Conservation (phyloP, 2,329 filamentous ascomycete species). For the Aspergillus pseudoviridinutans region DNA sequence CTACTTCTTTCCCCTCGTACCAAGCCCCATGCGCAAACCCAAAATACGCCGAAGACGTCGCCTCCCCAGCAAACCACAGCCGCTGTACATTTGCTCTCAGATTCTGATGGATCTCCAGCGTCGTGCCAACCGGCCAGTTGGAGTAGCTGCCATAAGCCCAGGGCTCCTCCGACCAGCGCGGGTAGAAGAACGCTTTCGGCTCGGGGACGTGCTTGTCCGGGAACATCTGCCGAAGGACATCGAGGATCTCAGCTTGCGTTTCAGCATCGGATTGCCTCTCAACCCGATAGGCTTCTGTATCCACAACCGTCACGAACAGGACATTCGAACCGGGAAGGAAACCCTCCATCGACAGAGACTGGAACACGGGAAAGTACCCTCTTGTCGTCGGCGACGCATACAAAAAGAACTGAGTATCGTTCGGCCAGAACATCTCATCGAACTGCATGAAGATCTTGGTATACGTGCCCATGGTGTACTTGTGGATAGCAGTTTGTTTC, state of each 20-base stretch:
- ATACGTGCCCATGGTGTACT: constrained; percentile 66
- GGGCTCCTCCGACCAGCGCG: constrained; percentile 51
- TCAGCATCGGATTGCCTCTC: constrained; percentile 57
- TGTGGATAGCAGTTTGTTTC: constrained; percentile 61
- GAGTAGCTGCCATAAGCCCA: constrained; percentile 61
- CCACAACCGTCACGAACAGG: constrained; percentile 61
- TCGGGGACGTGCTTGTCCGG: constrained; percentile 55
- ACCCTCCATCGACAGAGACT: constrained; percentile 55
- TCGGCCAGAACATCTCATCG: constrained; percentile 61
- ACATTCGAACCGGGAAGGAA: constrained; percentile 61
- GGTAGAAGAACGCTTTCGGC: constrained; percentile 58
- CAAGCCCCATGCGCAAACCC: constrained; percentile 63
- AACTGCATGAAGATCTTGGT: constrained; percentile 71
- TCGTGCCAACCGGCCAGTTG: constrained; percentile 63
- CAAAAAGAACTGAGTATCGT: constrained; percentile 49
- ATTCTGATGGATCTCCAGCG: constrained; percentile 63
- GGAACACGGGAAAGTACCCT: constrained; percentile 59
- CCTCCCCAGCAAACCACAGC: constrained; percentile 64
- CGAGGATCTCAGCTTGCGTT: constrained; percentile 55
- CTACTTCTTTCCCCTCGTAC: constrained; percentile 53
- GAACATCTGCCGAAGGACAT: constrained; percentile 59
- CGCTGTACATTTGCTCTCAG: constrained; percentile 59
- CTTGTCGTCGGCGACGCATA: constrained; percentile 47
- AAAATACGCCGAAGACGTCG: constrained; percentile 59
- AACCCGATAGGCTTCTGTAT: constrained; percentile 53